phyloP scores from a whole-genome alignment of 768 basidiomycete species.

The Hypholoma fasciculare region DNA sequence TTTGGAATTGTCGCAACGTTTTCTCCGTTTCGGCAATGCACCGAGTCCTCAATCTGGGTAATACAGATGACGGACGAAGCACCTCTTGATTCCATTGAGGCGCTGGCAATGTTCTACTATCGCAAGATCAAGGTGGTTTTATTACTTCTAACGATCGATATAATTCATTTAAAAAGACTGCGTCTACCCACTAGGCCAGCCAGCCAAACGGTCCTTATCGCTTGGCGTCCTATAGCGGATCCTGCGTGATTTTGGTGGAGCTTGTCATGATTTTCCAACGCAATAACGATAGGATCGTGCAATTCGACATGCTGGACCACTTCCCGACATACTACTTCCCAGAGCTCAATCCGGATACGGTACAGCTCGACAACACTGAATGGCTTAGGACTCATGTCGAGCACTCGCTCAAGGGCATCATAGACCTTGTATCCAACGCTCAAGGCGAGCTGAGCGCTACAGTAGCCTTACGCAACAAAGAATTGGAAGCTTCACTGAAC shows the following conservation, averaged over 20 bases:
- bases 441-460: background rate
- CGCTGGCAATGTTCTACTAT: background rate
- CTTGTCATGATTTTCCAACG: background rate
- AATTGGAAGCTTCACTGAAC: background rate
- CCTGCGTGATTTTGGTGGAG: background rate
- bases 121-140: constrained; percentile 3
- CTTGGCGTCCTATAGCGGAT: background rate
- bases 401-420: background rate
- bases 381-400: background rate
- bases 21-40: background rate
- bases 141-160: too few relatives aligned
- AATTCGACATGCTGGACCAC: constrained; percentile 7
- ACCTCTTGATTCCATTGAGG: background rate
- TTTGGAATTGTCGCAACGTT: background rate
- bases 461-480: background rate
- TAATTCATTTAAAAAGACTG: too few relatives aligned
- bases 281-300: background rate
- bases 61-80: constrained; percentile 5
- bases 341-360: background rate
- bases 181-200: too few relatives aligned
- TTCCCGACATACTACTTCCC: constrained; percentile 3
- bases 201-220: background rate
- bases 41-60: background rate
- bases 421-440: background rate
- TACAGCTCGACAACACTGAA: background rate